Evolutionary conservation across 1,284 basidiomycete genomes (phyloP).

Genomic region (Farysia itapuensis): DNA sequence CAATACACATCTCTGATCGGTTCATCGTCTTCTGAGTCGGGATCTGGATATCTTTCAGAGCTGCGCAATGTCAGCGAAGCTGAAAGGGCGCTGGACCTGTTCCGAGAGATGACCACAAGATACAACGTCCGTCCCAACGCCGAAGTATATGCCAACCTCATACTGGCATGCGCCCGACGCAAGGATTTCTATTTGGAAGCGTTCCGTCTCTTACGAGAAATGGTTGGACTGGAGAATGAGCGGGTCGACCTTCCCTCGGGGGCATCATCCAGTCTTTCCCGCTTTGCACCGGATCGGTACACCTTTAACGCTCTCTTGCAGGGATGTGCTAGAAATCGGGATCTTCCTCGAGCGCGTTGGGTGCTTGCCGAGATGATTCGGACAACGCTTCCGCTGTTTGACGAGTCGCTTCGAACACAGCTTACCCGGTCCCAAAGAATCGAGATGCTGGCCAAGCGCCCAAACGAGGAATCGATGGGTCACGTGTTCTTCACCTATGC

Average conservation of each 20-base stretch:
- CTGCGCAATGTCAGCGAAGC: slow-evolving; percentile 67
- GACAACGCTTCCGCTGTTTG: slow-evolving; percentile 39
- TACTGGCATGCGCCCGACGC: slow-evolving; percentile 69
- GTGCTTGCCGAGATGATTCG: slow-evolving; percentile 82
- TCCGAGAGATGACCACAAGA: slow-evolving; percentile 81
- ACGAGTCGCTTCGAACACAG: slow-evolving; percentile 1
- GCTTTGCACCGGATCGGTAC: slow-evolving; percentile 69
- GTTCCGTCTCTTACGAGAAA: slow-evolving; percentile 64
- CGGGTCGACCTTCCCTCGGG: slow-evolving; percentile 69
- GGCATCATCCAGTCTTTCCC: not conserved
- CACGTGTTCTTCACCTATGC: slow-evolving; percentile 88
- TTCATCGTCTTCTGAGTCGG: not conserved
- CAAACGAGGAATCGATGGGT: slow-evolving; percentile 76
- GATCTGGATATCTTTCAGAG: not conserved
- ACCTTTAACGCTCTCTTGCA: slow-evolving; percentile 84
- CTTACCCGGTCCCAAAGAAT: slow-evolving; percentile 31
- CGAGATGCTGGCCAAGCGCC: slow-evolving; percentile 51
- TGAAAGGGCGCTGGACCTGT: slow-evolving; percentile 87
- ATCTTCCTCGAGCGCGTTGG: slow-evolving; percentile 81
- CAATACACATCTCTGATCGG: not conserved
- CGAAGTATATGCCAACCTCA: slow-evolving; percentile 77
- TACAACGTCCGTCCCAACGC: slow-evolving; percentile 69
- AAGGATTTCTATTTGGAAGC: slow-evolving; percentile 51
- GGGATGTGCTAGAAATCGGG: slow-evolving; percentile 82
- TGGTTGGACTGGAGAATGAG: slow-evolving; percentile 73